phyloP scores from a whole-genome alignment of 768 basidiomycete genomes.

The Boletus tomentosulus region DNA sequence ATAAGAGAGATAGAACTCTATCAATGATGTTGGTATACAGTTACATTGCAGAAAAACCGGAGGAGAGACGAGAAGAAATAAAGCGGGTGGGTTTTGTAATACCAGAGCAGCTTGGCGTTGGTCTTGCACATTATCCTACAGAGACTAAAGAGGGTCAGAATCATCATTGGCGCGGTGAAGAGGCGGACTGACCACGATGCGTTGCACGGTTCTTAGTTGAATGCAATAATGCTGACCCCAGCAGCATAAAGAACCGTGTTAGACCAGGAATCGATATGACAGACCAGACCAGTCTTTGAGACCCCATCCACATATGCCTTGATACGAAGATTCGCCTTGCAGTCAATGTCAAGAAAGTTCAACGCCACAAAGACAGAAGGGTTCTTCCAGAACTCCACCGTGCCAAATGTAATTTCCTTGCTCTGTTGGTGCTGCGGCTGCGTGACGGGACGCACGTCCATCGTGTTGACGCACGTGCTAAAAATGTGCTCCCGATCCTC shows the following conservation, averaged over 20 bases:
- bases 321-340: slow-evolving; percentile 9
- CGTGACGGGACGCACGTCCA: background rate
- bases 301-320: slow-evolving; percentile 8
- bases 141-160: background rate
- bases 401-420: slow-evolving; percentile 6
- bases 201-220: background rate
- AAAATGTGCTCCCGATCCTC: slow-evolving; percentile 18
- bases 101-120: too few relatives aligned
- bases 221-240: background rate
- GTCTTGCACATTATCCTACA: background rate
- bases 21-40: too few relatives aligned
- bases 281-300: slow-evolving; percentile 2
- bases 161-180: background rate
- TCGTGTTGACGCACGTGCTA: slow-evolving; percentile 11
- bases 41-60: too few relatives aligned
- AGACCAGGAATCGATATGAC: slow-evolving; percentile 11
- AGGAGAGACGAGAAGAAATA: too few relatives aligned
- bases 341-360: slow-evolving; percentile 12
- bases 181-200: background rate
- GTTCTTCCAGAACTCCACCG: slow-evolving; percentile 8
- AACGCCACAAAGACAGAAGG: slow-evolving; percentile 18
- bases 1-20: too few relatives aligned
- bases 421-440: slow-evolving; percentile 3
- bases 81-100: too few relatives aligned
- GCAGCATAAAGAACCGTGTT: slow-evolving; percentile 4